These are phyloP conservation scores for Elongisporangium prolatum DNA, from an alignment of 352 stramenopile genomes.

Conservation along the genomic window DNA sequence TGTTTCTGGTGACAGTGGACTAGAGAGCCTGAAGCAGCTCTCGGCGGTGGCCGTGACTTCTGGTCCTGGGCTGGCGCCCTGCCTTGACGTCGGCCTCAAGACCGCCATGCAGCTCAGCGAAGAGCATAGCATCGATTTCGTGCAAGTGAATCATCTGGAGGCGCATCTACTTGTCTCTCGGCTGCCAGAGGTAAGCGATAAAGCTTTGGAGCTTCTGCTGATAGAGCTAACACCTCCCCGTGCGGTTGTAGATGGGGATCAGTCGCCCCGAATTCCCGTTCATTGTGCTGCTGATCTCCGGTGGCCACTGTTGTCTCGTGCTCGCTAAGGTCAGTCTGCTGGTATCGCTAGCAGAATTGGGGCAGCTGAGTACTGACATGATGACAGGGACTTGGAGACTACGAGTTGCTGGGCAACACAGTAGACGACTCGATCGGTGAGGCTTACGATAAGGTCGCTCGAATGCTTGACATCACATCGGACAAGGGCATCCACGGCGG, in stretches of 20 bases:
- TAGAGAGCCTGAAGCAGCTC: constrained; percentile 76
- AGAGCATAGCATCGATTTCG: constrained; percentile 89
- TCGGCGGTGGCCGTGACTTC: constrained; percentile 95
- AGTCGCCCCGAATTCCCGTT: constrained; percentile 91
- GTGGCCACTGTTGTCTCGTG: constrained; percentile 97
- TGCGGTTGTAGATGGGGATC: constrained; percentile 21
- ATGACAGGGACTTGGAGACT: constrained; percentile 85
- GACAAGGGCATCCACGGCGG: constrained; percentile 81
- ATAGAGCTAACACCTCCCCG: constrained; percentile 2
- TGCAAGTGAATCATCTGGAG: constrained; percentile 97
- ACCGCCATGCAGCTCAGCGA: constrained; percentile 79
- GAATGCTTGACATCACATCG: constrained; percentile 88
- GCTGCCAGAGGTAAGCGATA: constrained; percentile 58
- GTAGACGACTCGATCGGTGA: constrained; percentile 98
- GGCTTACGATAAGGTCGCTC: constrained; percentile 97
- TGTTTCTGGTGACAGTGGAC: constrained; percentile 29
- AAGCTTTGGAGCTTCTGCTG: background rate
- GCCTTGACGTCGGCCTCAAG: constrained; percentile 93
- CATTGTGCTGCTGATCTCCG: constrained; percentile 96
- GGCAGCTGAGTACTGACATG: background rate
- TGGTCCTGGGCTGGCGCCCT: constrained; percentile 96
- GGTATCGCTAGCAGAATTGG: background rate
- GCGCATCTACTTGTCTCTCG: constrained; percentile 95
- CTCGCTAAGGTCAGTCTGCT: constrained; percentile 54
- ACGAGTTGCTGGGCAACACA: constrained; percentile 94